These are phyloP conservation scores for Aethionema arabicum DNA, from an alignment of 345 rosid genomes.

Conservation along the genomic window DNA sequence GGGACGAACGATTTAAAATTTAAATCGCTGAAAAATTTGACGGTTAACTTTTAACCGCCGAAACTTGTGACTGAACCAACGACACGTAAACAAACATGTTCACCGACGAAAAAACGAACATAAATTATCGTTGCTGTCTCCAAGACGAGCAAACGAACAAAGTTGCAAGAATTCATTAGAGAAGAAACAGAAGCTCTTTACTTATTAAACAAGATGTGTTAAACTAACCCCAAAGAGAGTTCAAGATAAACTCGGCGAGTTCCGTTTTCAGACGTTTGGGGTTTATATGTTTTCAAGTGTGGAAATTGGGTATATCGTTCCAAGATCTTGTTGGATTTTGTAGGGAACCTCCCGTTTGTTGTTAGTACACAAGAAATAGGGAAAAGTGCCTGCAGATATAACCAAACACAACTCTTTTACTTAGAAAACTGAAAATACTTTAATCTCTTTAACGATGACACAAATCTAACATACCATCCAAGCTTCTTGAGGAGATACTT, in stretches of 20 bases:
- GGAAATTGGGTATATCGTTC: slow-evolving; percentile 59
- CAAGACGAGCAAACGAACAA: too few relatives aligned
- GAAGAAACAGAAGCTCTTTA: too few relatives aligned
- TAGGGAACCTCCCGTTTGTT: slow-evolving; percentile 73
- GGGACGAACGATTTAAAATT: too few relatives aligned
- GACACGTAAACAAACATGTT: too few relatives aligned
- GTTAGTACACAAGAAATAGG: slow-evolving; percentile 73
- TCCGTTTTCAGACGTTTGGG: slow-evolving; percentile 40
- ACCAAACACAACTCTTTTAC: slow-evolving; percentile 11
- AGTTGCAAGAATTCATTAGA: too few relatives aligned
- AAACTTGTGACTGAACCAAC: too few relatives aligned
- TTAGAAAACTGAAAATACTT: slow-evolving; percentile 5
- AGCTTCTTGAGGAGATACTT: slow-evolving; percentile 44
- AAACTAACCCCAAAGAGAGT: slow-evolving; percentile 84
- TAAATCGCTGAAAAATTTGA: too few relatives aligned
- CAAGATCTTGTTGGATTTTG: slow-evolving; percentile 51
- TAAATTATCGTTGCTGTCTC: too few relatives aligned
- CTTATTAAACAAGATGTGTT: too few relatives aligned
- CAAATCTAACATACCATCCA: slow-evolving; percentile 60
- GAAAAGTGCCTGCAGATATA: slow-evolving; percentile 55
- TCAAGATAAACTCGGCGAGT: slow-evolving; percentile 86
- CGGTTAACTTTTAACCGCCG: too few relatives aligned
- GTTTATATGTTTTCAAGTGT: slow-evolving; percentile 48
- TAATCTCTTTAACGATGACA: not conserved
- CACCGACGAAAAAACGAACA: too few relatives aligned